phyloP scores from a whole-genome alignment of 2,329 filamentous ascomycete genomes.

The Aureobasidium sp. region DNA sequence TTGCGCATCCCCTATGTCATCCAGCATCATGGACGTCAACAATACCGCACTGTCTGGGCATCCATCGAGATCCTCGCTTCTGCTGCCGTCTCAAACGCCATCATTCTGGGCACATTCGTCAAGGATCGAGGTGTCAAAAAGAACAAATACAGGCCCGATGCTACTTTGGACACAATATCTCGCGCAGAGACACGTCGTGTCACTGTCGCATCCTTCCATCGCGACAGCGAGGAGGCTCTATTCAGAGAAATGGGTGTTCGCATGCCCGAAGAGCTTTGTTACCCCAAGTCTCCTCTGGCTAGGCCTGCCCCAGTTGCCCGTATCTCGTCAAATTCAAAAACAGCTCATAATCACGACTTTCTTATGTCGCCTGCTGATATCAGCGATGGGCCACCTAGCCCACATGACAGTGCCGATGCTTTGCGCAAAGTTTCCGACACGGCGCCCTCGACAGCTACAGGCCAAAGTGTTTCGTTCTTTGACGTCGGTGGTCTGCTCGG shows the following conservation, averaged over 20 bases:
- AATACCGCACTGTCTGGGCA: constrained; percentile 80
- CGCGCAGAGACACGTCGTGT: constrained; percentile 53
- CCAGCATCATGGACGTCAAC: constrained; percentile 62
- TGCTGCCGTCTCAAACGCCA: constrained; percentile 75
- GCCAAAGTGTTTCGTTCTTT: constrained; percentile 56
- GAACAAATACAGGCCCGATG: constrained; percentile 62
- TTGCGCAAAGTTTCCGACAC: not conserved
- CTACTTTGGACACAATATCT: constrained; percentile 44
- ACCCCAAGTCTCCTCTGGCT: constrained; percentile 22
- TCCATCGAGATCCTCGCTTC: constrained; percentile 88
- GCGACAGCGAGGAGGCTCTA: constrained; percentile 88
- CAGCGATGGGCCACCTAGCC: not conserved
- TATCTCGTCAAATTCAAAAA: constrained; percentile 24
- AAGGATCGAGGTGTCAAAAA: constrained; percentile 88
- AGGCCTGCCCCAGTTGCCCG: constrained; percentile 35
- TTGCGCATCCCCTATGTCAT: constrained; percentile 79
- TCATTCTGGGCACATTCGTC: constrained; percentile 88
- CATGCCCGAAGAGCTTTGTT: constrained; percentile 46
- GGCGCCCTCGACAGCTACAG: constrained; percentile 20
- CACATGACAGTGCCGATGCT: constrained; percentile 15
- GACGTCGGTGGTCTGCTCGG: constrained; percentile 74
- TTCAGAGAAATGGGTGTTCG: constrained; percentile 72
- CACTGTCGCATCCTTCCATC: constrained; percentile 53
- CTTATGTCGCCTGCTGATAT: not conserved
- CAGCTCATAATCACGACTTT: not conserved